Evolutionary conservation across 257 asterid genomes (phyloP).

Genomic region (Fraxinus americana): DNA sequence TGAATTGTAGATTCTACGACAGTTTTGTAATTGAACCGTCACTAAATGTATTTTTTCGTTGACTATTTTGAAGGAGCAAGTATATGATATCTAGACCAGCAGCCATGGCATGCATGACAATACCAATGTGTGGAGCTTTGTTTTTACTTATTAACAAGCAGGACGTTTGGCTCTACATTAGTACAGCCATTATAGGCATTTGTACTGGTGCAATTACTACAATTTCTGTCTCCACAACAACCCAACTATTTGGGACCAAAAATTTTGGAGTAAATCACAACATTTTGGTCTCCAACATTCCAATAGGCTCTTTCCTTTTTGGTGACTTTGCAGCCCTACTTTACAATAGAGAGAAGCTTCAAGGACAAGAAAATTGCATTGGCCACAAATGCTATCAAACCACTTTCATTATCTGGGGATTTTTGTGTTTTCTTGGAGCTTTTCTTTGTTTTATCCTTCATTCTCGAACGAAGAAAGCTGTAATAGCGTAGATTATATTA

Average conservation of each 20-base stretch:
- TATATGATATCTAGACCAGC: slow-evolving; percentile 53
- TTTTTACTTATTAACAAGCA: slow-evolving; percentile 43
- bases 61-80: slow-evolving; percentile 38
- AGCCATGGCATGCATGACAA: slow-evolving; percentile 62
- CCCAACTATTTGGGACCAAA: slow-evolving; percentile 63
- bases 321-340: slow-evolving; percentile 67
- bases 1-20: neutral
- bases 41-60: neutral
- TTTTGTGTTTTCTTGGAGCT: slow-evolving; percentile 55
- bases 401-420: slow-evolving; percentile 63
- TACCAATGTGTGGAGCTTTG: slow-evolving; percentile 75
- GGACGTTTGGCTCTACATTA: slow-evolving; percentile 37
- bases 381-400: slow-evolving; percentile 57
- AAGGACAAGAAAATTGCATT: slow-evolving; percentile 44
- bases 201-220: slow-evolving; percentile 78
- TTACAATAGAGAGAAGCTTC: slow-evolving; percentile 36
- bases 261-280: slow-evolving; percentile 75
- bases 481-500: slow-evolving; percentile 9
- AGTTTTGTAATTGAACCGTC: neutral
- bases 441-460: slow-evolving; percentile 50
- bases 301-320: slow-evolving; percentile 68
- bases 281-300: slow-evolving; percentile 63
- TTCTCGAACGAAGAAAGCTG: slow-evolving; percentile 43
- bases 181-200: slow-evolving; percentile 70
- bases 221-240: slow-evolving; percentile 61